phyloP scores from a whole-genome alignment of 371 early-diverging fungal genomes.

The Mortierella sp. region DNA sequence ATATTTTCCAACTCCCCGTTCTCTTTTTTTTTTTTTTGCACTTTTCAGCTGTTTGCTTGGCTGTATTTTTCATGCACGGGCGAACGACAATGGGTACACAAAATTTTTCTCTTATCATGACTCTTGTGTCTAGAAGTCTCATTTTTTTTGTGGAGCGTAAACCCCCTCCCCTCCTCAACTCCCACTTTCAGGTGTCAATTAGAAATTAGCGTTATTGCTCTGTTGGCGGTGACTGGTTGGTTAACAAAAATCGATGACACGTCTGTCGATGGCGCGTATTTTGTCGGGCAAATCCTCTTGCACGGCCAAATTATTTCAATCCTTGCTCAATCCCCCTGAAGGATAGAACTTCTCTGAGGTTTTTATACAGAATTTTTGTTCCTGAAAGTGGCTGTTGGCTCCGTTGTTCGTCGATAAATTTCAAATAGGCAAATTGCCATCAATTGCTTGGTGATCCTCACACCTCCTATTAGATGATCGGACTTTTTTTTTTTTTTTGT shows the following conservation, averaged over 20 bases:
- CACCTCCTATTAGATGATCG: background rate
- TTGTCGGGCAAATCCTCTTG: too few relatives aligned
- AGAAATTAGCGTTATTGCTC: background rate
- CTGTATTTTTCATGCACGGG: too few relatives aligned
- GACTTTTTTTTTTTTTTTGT: background rate
- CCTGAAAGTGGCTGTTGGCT: too few relatives aligned
- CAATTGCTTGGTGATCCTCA: background rate
- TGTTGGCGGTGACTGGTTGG: slow-evolving; percentile 22
- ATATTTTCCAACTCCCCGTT: too few relatives aligned
- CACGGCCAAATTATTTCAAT: too few relatives aligned
- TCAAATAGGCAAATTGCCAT: background rate
- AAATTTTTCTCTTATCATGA: slow-evolving; percentile 4
- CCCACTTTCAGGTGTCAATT: slow-evolving; percentile 22
- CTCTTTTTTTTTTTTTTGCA: too few relatives aligned
- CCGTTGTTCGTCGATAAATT: background rate
- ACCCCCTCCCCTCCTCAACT: too few relatives aligned
- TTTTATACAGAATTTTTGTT: too few relatives aligned
- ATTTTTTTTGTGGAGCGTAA: background rate
- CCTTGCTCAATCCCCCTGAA: too few relatives aligned
- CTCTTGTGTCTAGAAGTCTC: background rate
- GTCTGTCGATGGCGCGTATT: background rate
- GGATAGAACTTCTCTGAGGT: too few relatives aligned
- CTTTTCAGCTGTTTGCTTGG: too few relatives aligned
- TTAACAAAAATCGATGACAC: background rate
- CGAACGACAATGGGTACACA: background rate